Evolutionary conservation across 257 asterid genomes (phyloP).

Genomic region (Salvia hispanica): DNA sequence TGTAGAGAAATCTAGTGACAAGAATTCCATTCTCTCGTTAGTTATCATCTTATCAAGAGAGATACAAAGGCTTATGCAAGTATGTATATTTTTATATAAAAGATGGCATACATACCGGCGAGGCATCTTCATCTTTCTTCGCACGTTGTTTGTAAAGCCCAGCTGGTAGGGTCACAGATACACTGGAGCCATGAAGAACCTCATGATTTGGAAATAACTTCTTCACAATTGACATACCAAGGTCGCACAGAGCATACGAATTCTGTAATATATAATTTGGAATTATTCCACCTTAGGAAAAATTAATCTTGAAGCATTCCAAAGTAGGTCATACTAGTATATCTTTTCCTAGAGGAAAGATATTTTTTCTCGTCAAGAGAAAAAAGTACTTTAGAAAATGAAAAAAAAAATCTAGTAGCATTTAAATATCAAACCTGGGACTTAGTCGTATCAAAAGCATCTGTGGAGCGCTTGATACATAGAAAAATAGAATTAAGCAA

Average conservation of each 20-base stretch:
- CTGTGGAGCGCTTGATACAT: constrained; percentile 76
- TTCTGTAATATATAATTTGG: constrained; percentile 55
- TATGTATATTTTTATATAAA: background rate
- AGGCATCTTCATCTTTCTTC: constrained; percentile 51
- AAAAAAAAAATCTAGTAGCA: constrained; percentile 13
- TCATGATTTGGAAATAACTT: constrained; percentile 60
- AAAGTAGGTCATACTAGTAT: constrained; percentile 8
- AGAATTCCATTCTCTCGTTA: constrained; percentile 10
- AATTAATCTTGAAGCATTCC: constrained; percentile 25
- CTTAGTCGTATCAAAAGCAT: constrained; percentile 63
- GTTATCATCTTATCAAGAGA: constrained; percentile 21
- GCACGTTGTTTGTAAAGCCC: constrained; percentile 59
- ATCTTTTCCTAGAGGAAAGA: constrained; percentile 18
- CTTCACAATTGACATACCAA: constrained; percentile 72
- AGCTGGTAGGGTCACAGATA: constrained; percentile 60
- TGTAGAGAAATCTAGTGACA: constrained; percentile 15
- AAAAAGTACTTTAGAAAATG: constrained; percentile 14
- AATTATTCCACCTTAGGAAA: constrained; percentile 30
- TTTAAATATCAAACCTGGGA: constrained; percentile 66
- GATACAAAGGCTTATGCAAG: constrained; percentile 26
- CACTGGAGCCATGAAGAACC: constrained; percentile 56
- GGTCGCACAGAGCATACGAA: constrained; percentile 74
- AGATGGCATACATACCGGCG: constrained; percentile 51
- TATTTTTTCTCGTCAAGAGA: constrained; percentile 18
- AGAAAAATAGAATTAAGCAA: constrained; percentile 59